Base-by-base conservation (phyloP, 2,329 filamentous ascomycete species). In the Botrytis pseudocinerea region DNA sequence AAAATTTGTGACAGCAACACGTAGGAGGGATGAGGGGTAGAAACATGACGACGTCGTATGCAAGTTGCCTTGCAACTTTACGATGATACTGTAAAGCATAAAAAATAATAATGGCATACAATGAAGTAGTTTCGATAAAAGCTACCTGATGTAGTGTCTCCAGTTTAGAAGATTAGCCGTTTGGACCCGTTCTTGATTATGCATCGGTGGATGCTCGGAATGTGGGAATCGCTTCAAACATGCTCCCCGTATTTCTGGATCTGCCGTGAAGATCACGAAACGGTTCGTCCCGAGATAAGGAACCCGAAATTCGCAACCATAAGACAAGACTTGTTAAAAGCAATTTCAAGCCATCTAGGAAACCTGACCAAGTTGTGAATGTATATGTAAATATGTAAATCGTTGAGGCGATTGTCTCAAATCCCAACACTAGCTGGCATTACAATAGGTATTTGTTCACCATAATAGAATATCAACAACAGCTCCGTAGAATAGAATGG, bases 171-270 rank as follows among this genome's bases (percentile, higher is more conserved):
- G 48, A 68, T 68, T 68, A 57, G 65, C 25, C 48, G 48, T 68
- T 68, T 68, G 48, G 57, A 51, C 48, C n/a, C n/a, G 60, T 22
- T 57, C 22, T 35, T 57, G n/a, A 22, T 42, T 40, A 48, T 32
- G 7, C 16, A 68, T 68, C 65, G 65, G 65, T 25, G 35, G 48
- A 68, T 57, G 25, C 35, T 68, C 65, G 65, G 65, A 32, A 57
- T 57, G 44, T 68, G 40, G 46, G 22, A 66, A 66, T 51, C 32
- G 12, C 38, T 54, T 66, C 63, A 68, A 42, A 46, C 7, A 28
- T 54, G 18, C 48, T 59, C 48, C 35, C 48, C 25, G 65, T 35
- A 68, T 57, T 68, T 57, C 48, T 57, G 44, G 32, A 22, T 68
- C n/a, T 66, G 9, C 48, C 25, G 48, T 57, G 25, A 9, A 57